Evolutionary conservation across 2,329 filamentous ascomycete species (phyloP), one percentile per base, ranked within the genome.

Genomic region (Ilyonectria mors-panacis): DNA sequence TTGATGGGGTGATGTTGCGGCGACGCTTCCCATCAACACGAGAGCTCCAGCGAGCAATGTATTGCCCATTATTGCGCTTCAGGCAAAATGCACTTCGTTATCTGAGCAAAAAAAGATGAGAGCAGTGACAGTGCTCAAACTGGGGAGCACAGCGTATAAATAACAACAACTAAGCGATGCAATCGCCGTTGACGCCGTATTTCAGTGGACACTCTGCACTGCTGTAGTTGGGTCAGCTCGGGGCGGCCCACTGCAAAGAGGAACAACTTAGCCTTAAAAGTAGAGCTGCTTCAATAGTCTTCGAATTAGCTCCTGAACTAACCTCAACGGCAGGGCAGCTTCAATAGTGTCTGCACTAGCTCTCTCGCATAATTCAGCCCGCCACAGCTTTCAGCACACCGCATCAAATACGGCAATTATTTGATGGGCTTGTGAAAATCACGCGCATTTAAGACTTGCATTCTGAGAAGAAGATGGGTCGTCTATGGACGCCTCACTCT

Each of bases 301-400:
- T 42, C 6, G 37, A 5, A 17, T n/a, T 42, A 42, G 37, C 37
- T 6, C 26, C 26, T 26, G 26, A 26, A 26, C 37, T 39, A 39
- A 62, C 62, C 66, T 28, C 33, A 61, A 68, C 12, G 9, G 28
- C n/a, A n/a, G 26, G 28, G 54, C 39, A 55, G 63, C 59, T 63
- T 68, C 66, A 66, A 68, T 68, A 68, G 66, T 66, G 33, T 47
- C 26, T 21, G 2, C 19, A 60, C 23, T 61, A 68, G 63, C 50
- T 56, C 48, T 45, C 39, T 50, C 28, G 19, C 23, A 35, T 57
- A 42, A 15, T 54, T 68, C 66, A 68, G 63, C 66, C n/a, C 19
- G 44, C 44, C 44, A 21, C 44, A 26, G 9, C 9, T 23, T 21
- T 23, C 19, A 23, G 12, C 44, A 23, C 44, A 47, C 44, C 44